These are phyloP conservation scores for Circinella minor DNA, from an alignment of 371 early-diverging fungal genomes.

Conservation along the genomic window DNA sequence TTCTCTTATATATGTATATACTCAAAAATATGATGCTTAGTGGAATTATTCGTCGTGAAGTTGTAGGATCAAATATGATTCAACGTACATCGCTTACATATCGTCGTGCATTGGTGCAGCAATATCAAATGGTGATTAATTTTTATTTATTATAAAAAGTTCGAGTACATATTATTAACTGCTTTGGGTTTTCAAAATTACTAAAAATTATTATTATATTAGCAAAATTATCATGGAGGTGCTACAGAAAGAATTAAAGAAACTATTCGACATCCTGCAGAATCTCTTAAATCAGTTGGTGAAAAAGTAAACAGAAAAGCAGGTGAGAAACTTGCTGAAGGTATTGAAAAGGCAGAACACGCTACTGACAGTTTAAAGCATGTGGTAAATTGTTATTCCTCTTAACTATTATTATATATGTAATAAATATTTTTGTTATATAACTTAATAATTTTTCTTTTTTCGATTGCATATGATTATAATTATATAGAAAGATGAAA, in stretches of 20 bases:
- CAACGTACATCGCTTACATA: not conserved
- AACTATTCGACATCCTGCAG: conserved; percentile 3
- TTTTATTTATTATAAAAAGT: no score
- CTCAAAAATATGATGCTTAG: not conserved
- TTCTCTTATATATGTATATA: not conserved
- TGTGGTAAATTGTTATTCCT: not conserved
- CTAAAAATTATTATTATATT: conserved; percentile 10
- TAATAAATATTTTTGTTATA: no score
- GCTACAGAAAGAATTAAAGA: not conserved
- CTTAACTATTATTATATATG: no score
- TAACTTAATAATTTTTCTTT: no score
- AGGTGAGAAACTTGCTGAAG: conserved; percentile 11
- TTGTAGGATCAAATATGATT: not conserved
- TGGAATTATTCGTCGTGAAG: not conserved
- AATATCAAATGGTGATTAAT: no score
- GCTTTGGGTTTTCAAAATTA: no score
- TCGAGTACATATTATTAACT: no score
- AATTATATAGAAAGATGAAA: not conserved
- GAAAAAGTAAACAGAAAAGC: conserved; percentile 8
- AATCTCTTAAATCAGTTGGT: conserved; percentile 10
- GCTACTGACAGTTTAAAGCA: conserved; percentile 13
- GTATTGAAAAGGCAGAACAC: conserved; percentile 20
- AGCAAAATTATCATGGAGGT: not conserved
- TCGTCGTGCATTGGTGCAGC: conserved; percentile 5
- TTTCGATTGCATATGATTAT: no score